Base-by-base conservation (phyloP, 2,329 filamentous ascomycete genomes). In the Lasiodiplodia sp. region DNA sequence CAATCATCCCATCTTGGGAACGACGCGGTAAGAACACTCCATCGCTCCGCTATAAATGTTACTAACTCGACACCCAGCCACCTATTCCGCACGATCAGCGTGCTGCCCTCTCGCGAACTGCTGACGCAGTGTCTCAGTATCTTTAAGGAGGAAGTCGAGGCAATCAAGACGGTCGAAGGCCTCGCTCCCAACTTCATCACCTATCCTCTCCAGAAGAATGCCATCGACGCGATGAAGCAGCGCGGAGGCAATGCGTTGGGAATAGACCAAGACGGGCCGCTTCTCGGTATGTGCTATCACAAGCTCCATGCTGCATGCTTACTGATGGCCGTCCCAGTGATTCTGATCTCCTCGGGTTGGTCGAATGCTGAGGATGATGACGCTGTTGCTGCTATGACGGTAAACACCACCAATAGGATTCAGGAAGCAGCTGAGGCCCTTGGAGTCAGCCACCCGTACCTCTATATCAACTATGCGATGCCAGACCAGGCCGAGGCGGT, bases 401-500 rank as follows among this genome's bases (percentile, higher is more conserved):
- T n/a, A 1, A 37, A 62, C 4, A 25, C 5, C 18, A 4, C 12
- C 21, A 18, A 31, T 6, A 47, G 38, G 16, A 28, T 47, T 11
- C 44, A 44, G 23, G 16, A 38, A 18, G 51, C 47, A 8, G 40
- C 58, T 21, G 44, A 49, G 44, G 25, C 23, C 1, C 25, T 51
- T 6, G 44, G 58, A 2, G 25, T 34, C 3, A 5, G 3, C 8
- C 58, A 63, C 18, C 40, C 25, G 14, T 69, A 55, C 23, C 25
- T 28, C 0, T 69, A 69, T 47, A 16, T 69, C 16, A 66, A 69
- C 31, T 69, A 69, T 51, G 60, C 60, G 5, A 21, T 28, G 37
- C 3, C 10, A 4, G n/a, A 14, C 38, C 57, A 58, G 49, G 47
- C n/a, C 12, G 60, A 68, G 16, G 70, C 75, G 23, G 70, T 71